Evolutionary conservation across 2,329 filamentous ascomycete genomes (phyloP), one percentile per base, ranked within the genome.

Genomic region (Arthrobotrys entomopaga): DNA sequence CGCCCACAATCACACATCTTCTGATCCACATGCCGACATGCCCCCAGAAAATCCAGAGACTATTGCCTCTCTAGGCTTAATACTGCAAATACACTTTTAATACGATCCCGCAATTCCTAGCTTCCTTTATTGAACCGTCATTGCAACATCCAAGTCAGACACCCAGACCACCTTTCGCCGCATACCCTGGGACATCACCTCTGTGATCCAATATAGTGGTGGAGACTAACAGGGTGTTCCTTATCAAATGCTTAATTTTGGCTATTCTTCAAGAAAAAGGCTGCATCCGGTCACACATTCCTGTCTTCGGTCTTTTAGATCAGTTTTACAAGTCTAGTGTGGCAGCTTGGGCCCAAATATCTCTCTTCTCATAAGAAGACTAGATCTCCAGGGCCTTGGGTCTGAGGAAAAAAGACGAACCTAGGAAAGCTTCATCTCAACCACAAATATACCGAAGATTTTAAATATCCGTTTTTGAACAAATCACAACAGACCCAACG

Each of bases 191-290:
- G 22, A 58, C 42, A 20, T 42, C 63, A 60, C 34, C 49, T 50
- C 61, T 66, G 56, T 50, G 66, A 54, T 65, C 26, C 61, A 61
- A 65, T 73, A 50, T 66, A 66, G 50, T 57, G 49, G 67, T 72
- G 69, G 69, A 61, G 69, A 73, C 65, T 54, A 66, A 61, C 69
- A 66, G 69, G 69, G 69, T 66, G 56, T 61, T 73, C 67, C 69
- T 73, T 73, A 73, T 73, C 69, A 58, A 73, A 66, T 64, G 67
- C 69, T 73, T 66, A 61, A 73, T 73, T 73, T 73, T 73, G 69
- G 69, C 69, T 73, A 73, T 73, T 73, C 58, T 61, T 65, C 56
- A 61, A n/a, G 56, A n/a, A 66, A 73, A 20, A 65, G 50, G 56
- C 69, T 73, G 69, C 69, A 73, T 73, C 61, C 69, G 69, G 69